These are phyloP conservation scores for Sordariomycetes sp. DNA, from an alignment of 2,329 filamentous ascomycete genomes.

Conservation along the genomic window DNA sequence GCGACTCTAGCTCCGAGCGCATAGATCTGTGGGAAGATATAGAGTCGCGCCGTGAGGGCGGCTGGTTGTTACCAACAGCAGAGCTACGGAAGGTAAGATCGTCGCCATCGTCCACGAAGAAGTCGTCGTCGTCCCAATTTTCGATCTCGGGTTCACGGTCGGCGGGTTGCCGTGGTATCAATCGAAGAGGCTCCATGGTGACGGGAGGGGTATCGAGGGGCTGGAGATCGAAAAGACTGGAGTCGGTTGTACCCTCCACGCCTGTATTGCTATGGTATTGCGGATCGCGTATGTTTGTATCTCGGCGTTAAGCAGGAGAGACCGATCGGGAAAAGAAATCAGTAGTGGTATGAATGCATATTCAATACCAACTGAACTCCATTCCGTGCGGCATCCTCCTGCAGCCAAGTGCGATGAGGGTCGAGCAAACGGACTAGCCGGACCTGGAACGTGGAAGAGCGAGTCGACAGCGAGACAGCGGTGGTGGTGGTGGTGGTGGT, in stretches of 20 bases:
- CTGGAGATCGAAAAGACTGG: neutral
- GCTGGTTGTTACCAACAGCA: conserved; percentile 24
- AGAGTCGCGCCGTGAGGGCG: conserved; percentile 51
- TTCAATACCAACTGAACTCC: conserved; percentile 9
- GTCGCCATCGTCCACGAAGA: conserved; percentile 54
- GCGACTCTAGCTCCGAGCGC: conserved; percentile 68
- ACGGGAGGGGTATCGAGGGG: neutral
- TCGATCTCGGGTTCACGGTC: conserved; percentile 45
- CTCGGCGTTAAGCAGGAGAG: neutral
- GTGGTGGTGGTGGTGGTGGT: too few species aligned
- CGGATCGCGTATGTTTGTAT: neutral
- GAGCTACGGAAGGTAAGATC: conserved; percentile 47
- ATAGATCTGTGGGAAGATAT: conserved; percentile 72
- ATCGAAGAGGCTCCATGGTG: conserved; percentile 40
- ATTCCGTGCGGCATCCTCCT: conserved; percentile 9
- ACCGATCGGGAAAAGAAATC: neutral
- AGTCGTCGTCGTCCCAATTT: conserved; percentile 66
- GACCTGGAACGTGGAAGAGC: neutral
- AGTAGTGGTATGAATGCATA: conserved; percentile 10
- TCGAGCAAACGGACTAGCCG: neutral
- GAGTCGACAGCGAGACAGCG: neutral
- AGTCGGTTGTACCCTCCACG: neutral
- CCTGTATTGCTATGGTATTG: neutral
- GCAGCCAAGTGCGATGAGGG: neutral
- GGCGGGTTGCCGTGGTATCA: conserved; percentile 39